phyloP scores from a whole-genome alignment of 257 asterid species.

The Primulina eburnea region DNA sequence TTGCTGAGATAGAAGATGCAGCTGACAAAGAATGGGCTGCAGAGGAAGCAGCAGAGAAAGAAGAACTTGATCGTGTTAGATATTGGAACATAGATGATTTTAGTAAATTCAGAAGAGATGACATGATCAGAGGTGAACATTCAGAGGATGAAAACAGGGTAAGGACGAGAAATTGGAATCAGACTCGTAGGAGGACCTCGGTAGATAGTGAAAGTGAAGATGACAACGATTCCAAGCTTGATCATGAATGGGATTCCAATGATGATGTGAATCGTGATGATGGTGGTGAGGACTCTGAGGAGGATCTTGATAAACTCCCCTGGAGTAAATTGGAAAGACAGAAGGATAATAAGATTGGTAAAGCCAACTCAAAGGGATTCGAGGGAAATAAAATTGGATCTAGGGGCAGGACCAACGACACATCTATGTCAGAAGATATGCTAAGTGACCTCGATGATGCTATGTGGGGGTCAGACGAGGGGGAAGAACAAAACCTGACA shows the following conservation, averaged over 20 bases:
- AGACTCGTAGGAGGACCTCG: slow-evolving; percentile 33
- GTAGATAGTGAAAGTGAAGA: slow-evolving; percentile 43
- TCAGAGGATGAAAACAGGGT: slow-evolving; percentile 49
- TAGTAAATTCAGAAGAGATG: slow-evolving; percentile 51
- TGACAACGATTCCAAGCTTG: slow-evolving; percentile 38
- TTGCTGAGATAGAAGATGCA: slow-evolving; percentile 94
- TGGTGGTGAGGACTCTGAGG: slow-evolving; percentile 36
- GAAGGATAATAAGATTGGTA: slow-evolving; percentile 31
- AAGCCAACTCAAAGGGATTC: slow-evolving; percentile 30
- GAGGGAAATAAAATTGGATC: slow-evolving; percentile 33
- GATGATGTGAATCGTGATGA: slow-evolving; percentile 30
- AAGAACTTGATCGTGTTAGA: slow-evolving; percentile 56
- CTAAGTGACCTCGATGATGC: slow-evolving; percentile 51
- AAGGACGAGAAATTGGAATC: slow-evolving; percentile 44
- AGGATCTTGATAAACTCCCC: slow-evolving; percentile 22
- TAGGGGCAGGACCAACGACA: slow-evolving; percentile 21
- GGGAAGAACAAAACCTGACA: slow-evolving; percentile 23
- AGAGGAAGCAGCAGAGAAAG: slow-evolving; percentile 91
- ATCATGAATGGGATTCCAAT: slow-evolving; percentile 42
- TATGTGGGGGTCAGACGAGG: slow-evolving; percentile 42
- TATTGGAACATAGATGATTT: slow-evolving; percentile 70
- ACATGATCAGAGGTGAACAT: slow-evolving; percentile 39
- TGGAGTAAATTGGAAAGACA: slow-evolving; percentile 34
- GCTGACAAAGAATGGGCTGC: slow-evolving; percentile 97
- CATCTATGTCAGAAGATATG: slow-evolving; percentile 29